Conservation (phyloP, 441 rosid species). For the Populus hybrid region DNA sequence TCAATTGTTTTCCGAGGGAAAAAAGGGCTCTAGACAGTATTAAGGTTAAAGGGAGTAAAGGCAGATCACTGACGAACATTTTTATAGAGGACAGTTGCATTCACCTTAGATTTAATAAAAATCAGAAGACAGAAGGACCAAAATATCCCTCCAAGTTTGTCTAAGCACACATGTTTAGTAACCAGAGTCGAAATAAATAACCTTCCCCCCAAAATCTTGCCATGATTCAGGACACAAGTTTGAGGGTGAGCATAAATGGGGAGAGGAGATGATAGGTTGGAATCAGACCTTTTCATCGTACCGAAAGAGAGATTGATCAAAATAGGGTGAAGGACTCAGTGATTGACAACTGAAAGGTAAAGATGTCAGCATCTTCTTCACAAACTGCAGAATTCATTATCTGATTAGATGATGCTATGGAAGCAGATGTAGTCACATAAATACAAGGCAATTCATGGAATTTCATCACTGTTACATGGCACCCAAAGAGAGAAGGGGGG, state of each 20-base stretch:
- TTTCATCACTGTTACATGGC: too few relatives aligned
- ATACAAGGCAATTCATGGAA: neutral
- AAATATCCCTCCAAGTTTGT: neutral
- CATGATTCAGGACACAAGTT: neutral
- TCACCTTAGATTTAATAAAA: neutral
- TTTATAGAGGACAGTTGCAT: neutral
- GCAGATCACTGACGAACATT: neutral
- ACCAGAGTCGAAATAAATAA: neutral
- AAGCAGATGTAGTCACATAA: slow-evolving; percentile 1
- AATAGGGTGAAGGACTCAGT: slow-evolving; percentile 92
- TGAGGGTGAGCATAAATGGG: neutral
- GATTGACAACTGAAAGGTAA: slow-evolving; percentile 90
- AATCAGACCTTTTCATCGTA: slow-evolving; percentile 87
- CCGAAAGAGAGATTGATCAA: slow-evolving; percentile 91
- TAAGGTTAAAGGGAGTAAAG: neutral
- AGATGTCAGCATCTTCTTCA: slow-evolving; percentile 81
- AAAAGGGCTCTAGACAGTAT: neutral
- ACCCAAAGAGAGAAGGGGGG: too few relatives aligned
- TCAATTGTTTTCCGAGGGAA: neutral
- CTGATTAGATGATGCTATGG: slow-evolving; percentile 13
- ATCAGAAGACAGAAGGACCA: neutral
- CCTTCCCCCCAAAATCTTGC: neutral
- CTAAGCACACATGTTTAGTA: too few relatives aligned
- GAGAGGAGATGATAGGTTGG: slow-evolving; percentile 1
- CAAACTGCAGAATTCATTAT: slow-evolving; percentile 56